Evolutionary conservation across 768 basidiomycete genomes (phyloP).

Genomic region (Agrocybe pediades): DNA sequence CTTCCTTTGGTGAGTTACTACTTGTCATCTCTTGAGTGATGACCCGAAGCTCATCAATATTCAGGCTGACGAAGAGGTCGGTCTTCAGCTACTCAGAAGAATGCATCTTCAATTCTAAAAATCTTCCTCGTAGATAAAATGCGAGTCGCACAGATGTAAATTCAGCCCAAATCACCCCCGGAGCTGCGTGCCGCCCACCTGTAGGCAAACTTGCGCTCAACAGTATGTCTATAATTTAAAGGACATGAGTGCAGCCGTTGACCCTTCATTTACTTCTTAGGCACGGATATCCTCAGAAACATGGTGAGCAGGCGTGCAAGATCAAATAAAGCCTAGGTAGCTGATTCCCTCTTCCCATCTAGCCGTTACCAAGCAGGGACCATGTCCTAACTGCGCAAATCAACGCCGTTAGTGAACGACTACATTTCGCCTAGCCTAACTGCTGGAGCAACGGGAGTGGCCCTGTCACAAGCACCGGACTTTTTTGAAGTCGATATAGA

Average conservation of each 20-base stretch:
- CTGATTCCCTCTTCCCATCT: not conserved
- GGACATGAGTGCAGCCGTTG: too few relatives aligned
- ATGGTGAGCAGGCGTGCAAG: not conserved
- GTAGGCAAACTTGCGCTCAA: conserved; percentile 35
- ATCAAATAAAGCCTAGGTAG: not conserved
- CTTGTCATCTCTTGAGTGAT: not conserved
- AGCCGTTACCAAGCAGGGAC: not conserved
- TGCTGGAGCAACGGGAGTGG: too few relatives aligned
- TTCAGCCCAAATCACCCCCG: conserved; percentile 56
- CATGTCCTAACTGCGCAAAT: not conserved
- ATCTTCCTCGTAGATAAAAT: conserved; percentile 41
- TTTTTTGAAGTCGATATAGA: too few relatives aligned
- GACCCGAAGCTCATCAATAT: not conserved
- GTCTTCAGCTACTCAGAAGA: conserved; percentile 17
- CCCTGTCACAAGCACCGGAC: too few relatives aligned
- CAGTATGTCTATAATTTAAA: conserved; percentile 18
- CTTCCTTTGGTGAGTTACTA: not conserved
- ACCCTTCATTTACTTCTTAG: not conserved
- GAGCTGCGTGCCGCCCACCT: conserved; percentile 41
- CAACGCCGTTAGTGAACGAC: not conserved
- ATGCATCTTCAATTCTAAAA: conserved; percentile 6
- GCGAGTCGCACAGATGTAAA: conserved; percentile 47
- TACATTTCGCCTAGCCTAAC: too few relatives aligned
- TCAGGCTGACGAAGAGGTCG: conserved; percentile 32
- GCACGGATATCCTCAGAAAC: not conserved